These are phyloP conservation scores for Aegilops sharonensis DNA, from an alignment of 176 grass and related monocot species.

Conservation along the genomic window DNA sequence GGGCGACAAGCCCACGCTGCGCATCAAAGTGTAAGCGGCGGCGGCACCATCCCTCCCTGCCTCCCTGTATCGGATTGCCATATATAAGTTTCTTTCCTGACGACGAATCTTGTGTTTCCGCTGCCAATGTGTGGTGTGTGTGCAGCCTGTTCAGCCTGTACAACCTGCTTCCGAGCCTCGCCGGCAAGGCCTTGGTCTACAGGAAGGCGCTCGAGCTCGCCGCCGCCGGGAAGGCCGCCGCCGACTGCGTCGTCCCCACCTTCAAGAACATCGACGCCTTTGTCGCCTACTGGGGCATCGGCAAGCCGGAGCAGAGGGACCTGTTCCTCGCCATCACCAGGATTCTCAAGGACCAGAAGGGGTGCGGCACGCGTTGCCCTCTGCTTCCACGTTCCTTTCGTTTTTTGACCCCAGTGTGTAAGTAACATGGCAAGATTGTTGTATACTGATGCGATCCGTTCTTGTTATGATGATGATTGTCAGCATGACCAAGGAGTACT, in stretches of 20 bases:
- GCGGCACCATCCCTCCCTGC: background rate
- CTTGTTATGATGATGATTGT: conserved; percentile 6
- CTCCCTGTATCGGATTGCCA: background rate
- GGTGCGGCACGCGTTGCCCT: conserved; percentile 13
- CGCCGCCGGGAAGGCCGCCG: conserved; percentile 52
- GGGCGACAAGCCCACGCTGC: conserved; percentile 58
- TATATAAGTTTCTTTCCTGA: background rate
- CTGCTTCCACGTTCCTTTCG: background rate
- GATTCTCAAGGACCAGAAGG: conserved; percentile 83
- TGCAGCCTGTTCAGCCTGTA: conserved; percentile 77
- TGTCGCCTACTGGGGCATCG: conserved; percentile 71
- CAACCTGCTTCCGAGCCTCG: conserved; percentile 67
- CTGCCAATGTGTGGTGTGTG: background rate
- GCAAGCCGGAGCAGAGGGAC: conserved; percentile 65
- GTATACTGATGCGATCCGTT: background rate
- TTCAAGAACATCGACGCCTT: conserved; percentile 84
- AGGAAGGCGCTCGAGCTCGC: conserved; percentile 74
- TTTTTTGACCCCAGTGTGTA: background rate
- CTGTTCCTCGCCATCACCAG: conserved; percentile 60
- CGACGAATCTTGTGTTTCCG: background rate
- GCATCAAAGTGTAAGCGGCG: conserved; percentile 71
- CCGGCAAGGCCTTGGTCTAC: conserved; percentile 73
- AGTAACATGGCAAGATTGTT: background rate
- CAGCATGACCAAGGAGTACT: conserved; percentile 85
- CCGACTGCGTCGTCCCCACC: conserved; percentile 66